Percentiles rank a stretch among this genome's conserved stretches.
These are phyloP conservation scores for Hevea brasiliensis DNA, from an alignment of 345 rosid species.

Conservation along the genomic window DNA sequence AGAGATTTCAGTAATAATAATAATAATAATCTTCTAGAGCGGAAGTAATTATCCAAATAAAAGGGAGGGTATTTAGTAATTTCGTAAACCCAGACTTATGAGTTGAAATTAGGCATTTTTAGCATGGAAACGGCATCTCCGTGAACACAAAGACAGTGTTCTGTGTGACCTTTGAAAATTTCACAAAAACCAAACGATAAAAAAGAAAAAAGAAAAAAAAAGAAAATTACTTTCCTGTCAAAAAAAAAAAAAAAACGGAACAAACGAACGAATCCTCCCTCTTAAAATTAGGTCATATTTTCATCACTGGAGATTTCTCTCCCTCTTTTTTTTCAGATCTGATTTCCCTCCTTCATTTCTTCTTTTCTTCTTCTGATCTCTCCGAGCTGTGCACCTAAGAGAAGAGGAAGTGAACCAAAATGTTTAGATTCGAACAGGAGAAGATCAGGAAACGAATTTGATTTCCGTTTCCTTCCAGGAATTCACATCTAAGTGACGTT, in stretches of 20 bases:
- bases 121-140: not conserved
- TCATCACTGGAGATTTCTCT: not conserved
- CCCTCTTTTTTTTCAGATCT: slow-evolving; percentile 29
- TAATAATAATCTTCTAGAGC: too few species aligned
- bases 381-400: not conserved
- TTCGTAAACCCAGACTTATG: not conserved
- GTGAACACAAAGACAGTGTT: not conserved
- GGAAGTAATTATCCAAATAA: slow-evolving; percentile 1
- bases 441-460: slow-evolving; percentile 49
- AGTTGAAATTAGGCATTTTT: not conserved
- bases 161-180: too few species aligned
- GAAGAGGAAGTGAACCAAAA: not conserved
- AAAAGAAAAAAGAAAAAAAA: too few species aligned
- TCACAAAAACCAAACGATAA: too few species aligned
- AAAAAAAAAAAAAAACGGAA: too few species aligned
- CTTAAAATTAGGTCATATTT: not conserved
- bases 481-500: not conserved
- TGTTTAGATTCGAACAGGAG: slow-evolving; percentile 45
- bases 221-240: too few species aligned
- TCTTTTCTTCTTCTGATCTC: not conserved
- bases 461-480: slow-evolving; percentile 6
- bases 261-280: not conserved
- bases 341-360: slow-evolving; percentile 9
- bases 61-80: not conserved
- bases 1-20: too few species aligned